Evolutionary conservation across 1,284 basidiomycete species (phyloP).

Genomic region (Irpex sp.): DNA sequence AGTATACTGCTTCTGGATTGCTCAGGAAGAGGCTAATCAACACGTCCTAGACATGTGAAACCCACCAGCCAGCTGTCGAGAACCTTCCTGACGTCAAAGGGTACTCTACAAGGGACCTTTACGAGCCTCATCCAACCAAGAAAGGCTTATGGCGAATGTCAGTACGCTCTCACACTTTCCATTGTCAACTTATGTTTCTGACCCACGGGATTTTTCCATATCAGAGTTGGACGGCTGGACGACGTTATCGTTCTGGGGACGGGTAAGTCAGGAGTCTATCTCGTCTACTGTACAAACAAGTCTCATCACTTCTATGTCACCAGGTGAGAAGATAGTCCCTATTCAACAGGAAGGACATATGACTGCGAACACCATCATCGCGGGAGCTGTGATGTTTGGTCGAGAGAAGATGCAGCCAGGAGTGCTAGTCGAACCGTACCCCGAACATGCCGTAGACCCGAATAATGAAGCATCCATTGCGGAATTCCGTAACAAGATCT

Average conservation of each 20-base stretch:
- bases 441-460: constrained; percentile 7
- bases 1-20: constrained; percentile 8
- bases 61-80: constrained; percentile 16
- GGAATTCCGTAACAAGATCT: constrained; percentile 9
- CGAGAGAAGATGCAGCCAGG: constrained; percentile 19
- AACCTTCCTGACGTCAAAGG: constrained; percentile 13
- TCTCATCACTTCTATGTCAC: neutral
- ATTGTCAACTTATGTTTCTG: neutral
- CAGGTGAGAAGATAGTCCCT: constrained; percentile 25
- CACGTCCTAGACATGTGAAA: constrained; percentile 11
- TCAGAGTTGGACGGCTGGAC: constrained; percentile 21
- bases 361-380: constrained; percentile 26
- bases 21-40: neutral
- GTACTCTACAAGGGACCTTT: constrained; percentile 15
- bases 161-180: neutral
- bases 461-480: constrained; percentile 6
- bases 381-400: constrained; percentile 21
- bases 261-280: constrained; percentile 8
- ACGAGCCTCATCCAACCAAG: constrained; percentile 15
- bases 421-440: constrained; percentile 18
- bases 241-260: constrained; percentile 20
- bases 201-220: neutral
- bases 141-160: constrained; percentile 18
- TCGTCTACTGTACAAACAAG: neutral
- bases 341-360: constrained; percentile 28